Evolutionary conservation across 169 alveolate genomes (phyloP), one percentile per base, ranked within the genome.

Genomic region (Cryptosporidium sp.): DNA sequence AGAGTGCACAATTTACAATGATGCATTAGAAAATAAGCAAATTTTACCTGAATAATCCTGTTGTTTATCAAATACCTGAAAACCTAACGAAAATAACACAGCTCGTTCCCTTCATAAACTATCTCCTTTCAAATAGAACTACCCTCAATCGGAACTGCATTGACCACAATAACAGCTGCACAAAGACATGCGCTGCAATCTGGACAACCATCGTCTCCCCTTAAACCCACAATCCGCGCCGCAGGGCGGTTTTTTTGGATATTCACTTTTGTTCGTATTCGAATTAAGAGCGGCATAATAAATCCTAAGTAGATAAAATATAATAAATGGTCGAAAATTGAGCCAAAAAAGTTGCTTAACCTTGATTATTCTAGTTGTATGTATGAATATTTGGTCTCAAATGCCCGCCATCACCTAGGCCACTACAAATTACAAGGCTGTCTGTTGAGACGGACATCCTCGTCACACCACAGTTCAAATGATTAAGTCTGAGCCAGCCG

Each of bases 401-500:
- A 48, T 80, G 74, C 1, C 74, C 89, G 9, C 69, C 71, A 80
- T 80, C 89, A 0, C 74, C 80, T 5, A 80, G 45, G 14, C 80
- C 69, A 62, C 45, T 62, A n/a, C 74, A 80, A 12, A 80, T 61
- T 23, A 80, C 74, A 21, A 62, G 73, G 26, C 62, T 62, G 35
- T 80, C 74, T 23, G 48, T 61, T 9, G 80, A 80, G 37, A 80
- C 21, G 2, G 74, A 59, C 75, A 80, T 80, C 18, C 80, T 62
- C 10, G 94, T 92, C 43, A 92, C 70, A 4, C 94, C 93, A 73
- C 93, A 92, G 59, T 92, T 92, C 59, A 80, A 84, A 51, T 91
- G 91, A 48, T 91, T 86, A 51, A 92, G 73, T 35, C 94, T 71
- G 18, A 92, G 59, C 94, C 94, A 92, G 7, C 93, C 93, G 73